A percentile compares a stretch with the other conserved stretches of the same genome.
Conservation (phyloP, 1,284 basidiomycete species). For the Ganoderma multipileum region DNA sequence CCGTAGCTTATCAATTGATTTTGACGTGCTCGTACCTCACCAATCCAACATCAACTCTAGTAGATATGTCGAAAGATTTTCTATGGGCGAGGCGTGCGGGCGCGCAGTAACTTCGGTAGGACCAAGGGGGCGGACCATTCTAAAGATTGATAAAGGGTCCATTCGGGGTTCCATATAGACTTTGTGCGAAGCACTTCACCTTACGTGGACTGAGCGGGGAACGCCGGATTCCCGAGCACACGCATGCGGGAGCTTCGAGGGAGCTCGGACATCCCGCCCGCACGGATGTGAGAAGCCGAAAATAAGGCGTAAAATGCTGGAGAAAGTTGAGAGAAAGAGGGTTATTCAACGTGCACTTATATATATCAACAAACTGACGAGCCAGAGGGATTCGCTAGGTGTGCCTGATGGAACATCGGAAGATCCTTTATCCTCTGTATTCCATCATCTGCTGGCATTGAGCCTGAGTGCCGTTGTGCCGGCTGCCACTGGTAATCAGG, state of each 20-base stretch:
- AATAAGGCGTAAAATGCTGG: not conserved
- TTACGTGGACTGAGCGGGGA: not conserved
- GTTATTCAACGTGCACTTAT: constrained; percentile 40
- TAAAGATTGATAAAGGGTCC: not conserved
- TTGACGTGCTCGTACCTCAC: not conserved
- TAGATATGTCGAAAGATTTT: not conserved
- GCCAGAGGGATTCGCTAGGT: too few relatives aligned
- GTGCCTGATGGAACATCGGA: too few relatives aligned
- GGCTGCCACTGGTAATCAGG: too few relatives aligned
- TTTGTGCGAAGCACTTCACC: not conserved
- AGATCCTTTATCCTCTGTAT: too few relatives aligned
- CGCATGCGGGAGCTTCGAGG: not conserved
- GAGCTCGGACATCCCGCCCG: not conserved
- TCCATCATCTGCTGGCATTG: too few relatives aligned
- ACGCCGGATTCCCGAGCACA: not conserved
- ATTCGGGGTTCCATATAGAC: not conserved
- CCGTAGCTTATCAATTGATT: not conserved
- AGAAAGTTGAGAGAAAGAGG: not conserved
- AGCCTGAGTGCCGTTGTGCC: too few relatives aligned
- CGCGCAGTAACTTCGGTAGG: not conserved
- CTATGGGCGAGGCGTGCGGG: not conserved
- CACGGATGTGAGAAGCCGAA: constrained; percentile 1
- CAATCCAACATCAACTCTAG: not conserved
- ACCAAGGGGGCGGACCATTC: not conserved
- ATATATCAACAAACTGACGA: not conserved